Base-by-base conservation (phyloP, 805 yeast genomes). In the Candida boidinii region DNA sequence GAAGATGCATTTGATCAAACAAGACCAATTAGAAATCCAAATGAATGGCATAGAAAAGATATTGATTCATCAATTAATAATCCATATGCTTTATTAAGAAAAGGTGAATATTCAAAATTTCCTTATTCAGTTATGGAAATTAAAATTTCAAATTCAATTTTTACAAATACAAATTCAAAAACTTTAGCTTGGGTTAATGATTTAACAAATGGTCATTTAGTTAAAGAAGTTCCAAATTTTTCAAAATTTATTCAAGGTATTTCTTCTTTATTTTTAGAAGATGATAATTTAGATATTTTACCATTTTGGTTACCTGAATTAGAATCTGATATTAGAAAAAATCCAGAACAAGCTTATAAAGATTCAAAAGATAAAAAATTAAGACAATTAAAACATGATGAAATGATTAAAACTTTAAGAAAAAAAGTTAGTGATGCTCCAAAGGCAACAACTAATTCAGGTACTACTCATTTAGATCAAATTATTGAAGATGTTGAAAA, bases 291-390 rank as follows among this genome's bases (percentile, higher is more conserved):
- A 51, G 95, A 86, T 53, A 77, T 80, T 41, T 67, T 90, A 41
- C 98, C 98, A 35, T 83, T 87, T 56, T 90, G 98, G 98, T 68
- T 86, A 43, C 84, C 94, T 37, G 96, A 90, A 39, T 64, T 92
- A 47, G 96, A 85, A 45, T 65, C 61, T 35, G 90, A 82, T 54
- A 79, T 79, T 38, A 70, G 85, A 44, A 71, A 71, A 42, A 80
- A 82, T 49, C 94, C 94, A n/a, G 73, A 73, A 42, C 81, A 79
- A 48, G 87, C 87, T 0, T 76, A 74, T 46, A 79, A 76, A 44
- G 84, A 79, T 46, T 76, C 79, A 29, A 64, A 69, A 42, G 62
- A 64, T 42, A 76, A 71, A 42, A 57, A 66, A 39, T 58, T 70
- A 34, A 70, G 68, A 39, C 68, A 70, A 40, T 54, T 56, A 30